Base-by-base conservation (phyloP, 257 asterid species). In the Capsicum baccatum region DNA sequence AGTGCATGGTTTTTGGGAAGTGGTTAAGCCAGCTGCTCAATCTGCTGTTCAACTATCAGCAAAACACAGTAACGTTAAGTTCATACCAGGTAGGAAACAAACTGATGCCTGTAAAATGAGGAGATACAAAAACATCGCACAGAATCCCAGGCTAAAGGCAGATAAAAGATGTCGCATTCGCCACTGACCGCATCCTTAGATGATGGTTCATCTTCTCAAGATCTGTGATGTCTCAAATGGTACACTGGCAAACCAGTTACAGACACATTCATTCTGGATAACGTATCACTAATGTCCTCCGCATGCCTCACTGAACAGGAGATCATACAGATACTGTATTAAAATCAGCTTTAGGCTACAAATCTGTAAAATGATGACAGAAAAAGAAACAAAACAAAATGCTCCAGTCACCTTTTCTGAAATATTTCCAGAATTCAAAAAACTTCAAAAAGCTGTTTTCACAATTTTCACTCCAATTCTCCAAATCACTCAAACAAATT, bases 181-280 rank as follows among this genome's bases (percentile, higher is more conserved):
- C 80, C 37, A 19, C 95, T 55, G 73, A 94, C 98, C 92, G 84
- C 91, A 48, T 91, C 95, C 86, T 91, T 93, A 68, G 97, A 91
- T 26, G 94, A 89, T 15, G 96, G 92, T 35, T 87, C 86, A 74
- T 90, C 88, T 2, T 92, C 97, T 13, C 92, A 86, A 69, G 92
- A 80, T 90, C 91, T 90, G 83, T 92, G 92, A 83, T 92, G 92
- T 85, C 92, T 92, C 83, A 76, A 89, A 76, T 83, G 89, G 83
- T 94, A 96, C 84, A 91, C 94, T 55, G 33, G 33, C 33, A 90
- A 70, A 84, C 93, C 95, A 26, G 93, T 55, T 78, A 90, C 86
- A 50, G 97, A 84, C 64, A 85, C 81, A 19, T 86, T 91, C 89
- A 93, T 91, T 85, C 96, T 84, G 44, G 90, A 86, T 86, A 89